Evolutionary conservation across 805 yeast species (phyloP), one percentile per base, ranked within the genome.

Genomic region (Brettanomyces bruxellensis): DNA sequence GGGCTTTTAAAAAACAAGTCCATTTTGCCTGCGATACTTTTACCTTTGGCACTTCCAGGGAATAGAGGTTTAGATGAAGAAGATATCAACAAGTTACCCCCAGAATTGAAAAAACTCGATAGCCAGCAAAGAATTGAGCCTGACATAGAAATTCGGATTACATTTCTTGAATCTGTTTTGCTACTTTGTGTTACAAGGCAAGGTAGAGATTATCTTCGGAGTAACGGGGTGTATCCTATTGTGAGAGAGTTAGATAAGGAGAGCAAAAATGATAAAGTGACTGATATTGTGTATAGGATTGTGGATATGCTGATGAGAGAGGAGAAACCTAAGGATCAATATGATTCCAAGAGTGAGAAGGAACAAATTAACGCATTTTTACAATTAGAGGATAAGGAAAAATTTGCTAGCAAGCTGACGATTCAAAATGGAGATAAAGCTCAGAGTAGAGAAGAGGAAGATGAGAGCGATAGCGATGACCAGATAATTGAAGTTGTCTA

Each of bases 271-370:
- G 65, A 67, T 38, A 68, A 52, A 18, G 72, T 87, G 23, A 70
- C 70, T 40, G 95, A 85, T 40, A 66, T 85, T 40, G 83, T 93
- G 67, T 95, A 88, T 55, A 75, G 93, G 60, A 64, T 86, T 38
- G 99, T 90, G 23, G 91, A 91, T 61, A 77, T 88, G 80, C 72
- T 91, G 52, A 85, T 86, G 93, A 79, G 97, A 70, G 97, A 91
- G 58, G 97, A 90, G 58, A 76, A 74, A 8, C 75, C 78, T 35
- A 70, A 62, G n/a, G 70, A 68, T 24, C 72, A 71, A 34, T 71
- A 67, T 49, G 76, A 70, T 30, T 78, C 76, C 30, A 77, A 72
- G 40, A 76, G 68, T 25, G 77, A 74, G 46, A 67, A 47, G 8
- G 45, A 44, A 3, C 56, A 71, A 51, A 71, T 80, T 40, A 72